Evolutionary conservation across 495 filamentous ascomycete species (phyloP).

Genomic region (Trichoderma asperelloides): DNA sequence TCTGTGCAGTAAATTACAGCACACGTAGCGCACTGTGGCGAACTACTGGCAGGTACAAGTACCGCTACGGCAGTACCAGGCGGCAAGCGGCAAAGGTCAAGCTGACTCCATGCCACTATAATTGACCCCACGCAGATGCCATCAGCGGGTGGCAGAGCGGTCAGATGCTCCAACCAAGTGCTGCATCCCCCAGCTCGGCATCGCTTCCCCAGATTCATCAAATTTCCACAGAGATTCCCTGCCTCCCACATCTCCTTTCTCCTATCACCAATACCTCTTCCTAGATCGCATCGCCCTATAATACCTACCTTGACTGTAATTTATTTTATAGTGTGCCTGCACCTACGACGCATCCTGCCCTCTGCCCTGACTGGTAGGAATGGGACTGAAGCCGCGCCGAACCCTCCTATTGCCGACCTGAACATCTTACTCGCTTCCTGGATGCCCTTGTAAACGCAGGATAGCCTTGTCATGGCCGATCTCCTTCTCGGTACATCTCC

Average conservation of each 20-base stretch:
- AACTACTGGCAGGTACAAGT: not conserved
- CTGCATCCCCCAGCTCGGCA: not conserved
- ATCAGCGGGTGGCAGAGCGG: slow-evolving; percentile 6
- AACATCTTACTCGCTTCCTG: not conserved
- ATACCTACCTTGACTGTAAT: not conserved
- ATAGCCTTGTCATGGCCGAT: not conserved
- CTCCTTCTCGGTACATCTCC: slow-evolving; percentile 4
- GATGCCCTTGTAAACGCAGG: not conserved
- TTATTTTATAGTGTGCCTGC: not conserved
- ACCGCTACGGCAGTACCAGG: not conserved
- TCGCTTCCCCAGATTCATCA: not conserved
- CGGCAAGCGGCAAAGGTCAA: not conserved
- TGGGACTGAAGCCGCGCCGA: slow-evolving; percentile 1
- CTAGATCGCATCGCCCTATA: not conserved
- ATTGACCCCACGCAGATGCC: not conserved
- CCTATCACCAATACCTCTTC: not conserved
- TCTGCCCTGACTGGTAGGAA: too few relatives aligned
- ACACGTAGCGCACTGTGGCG: not conserved
- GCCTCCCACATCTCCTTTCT: not conserved
- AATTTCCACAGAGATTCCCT: not conserved
- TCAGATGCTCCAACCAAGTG: slow-evolving; percentile 3
- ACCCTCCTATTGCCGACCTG: not conserved
- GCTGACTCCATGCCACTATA: not conserved
- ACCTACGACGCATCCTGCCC: not conserved
- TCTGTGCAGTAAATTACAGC: too few relatives aligned